Evolutionary conservation across 345 rosid species (phyloP), one percentile per base, ranked within the genome.

Genomic region (Garcia nutans): DNA sequence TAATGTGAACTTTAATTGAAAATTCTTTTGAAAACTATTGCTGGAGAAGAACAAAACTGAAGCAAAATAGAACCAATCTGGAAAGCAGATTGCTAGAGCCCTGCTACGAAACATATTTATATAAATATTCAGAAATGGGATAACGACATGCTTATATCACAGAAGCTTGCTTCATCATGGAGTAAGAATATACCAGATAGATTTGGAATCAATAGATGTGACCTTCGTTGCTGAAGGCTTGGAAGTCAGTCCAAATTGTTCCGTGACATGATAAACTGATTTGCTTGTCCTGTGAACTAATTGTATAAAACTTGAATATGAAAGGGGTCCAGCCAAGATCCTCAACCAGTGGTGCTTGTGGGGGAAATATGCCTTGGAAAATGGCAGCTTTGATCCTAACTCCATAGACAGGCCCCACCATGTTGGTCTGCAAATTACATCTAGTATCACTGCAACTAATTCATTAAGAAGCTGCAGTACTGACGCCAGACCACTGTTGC

Each of bases 1-100:
- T 28, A 77, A 44, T 41, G 74, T 55, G 76, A 73, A 67, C 66
- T 82, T 77, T 24, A 54, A 82, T 10, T 54, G 78, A 68, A 56
- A 58, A 22, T 19, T 72, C 23, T 77, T 79, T 68, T 58, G 75
- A 68, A 76, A 81, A 60, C 31, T 77, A 72, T 78, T 78, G 60
- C 77, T 79, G 5, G 81, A 79, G 82, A 93, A 88, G 66, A 93
- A 87, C 74, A 85, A 54, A 64, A 83, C 65, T 70, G 90, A 88
- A 74, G 94, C 95, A 86, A 88, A 87, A 80, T 81, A 88, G 82
- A 90, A 93, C 97, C 97, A 92, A 58, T 85, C 86, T 62, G 94
- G 98, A 80, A 93, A 92, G 84, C 80, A 82, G 67, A 93, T 83
- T 75, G 93, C 97, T 76, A 92, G 81, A 65, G 94, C 87, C 98